Conservation (phyloP, 495 filamentous ascomycete species). For the Barbatosphaeria neglecta region DNA sequence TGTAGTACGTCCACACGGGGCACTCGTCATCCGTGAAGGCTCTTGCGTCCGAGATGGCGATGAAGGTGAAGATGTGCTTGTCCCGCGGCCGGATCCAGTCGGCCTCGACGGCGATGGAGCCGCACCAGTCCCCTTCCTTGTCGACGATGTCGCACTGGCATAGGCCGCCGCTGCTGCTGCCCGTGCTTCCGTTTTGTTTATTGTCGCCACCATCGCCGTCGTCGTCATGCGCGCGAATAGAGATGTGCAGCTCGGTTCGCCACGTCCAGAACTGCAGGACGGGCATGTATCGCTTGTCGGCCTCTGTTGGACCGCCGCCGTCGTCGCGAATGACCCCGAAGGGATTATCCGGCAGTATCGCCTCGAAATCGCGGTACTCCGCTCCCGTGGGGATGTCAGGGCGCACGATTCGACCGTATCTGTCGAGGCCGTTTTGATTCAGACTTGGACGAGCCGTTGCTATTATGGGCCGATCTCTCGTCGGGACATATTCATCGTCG, state of each 20-base stretch:
- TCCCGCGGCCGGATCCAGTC: slow-evolving; percentile 76
- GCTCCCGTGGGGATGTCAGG: neutral
- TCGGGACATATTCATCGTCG: neutral
- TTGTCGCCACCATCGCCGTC: neutral
- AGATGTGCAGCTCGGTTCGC: neutral
- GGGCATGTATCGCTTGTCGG: slow-evolving; percentile 5
- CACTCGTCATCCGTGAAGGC: slow-evolving; percentile 15
- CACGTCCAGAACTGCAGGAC: slow-evolving; percentile 18
- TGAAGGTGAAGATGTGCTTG: slow-evolving; percentile 7
- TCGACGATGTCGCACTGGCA: neutral
- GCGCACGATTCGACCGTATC: neutral
- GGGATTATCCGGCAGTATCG: slow-evolving; percentile 6
- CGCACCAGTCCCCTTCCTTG: neutral
- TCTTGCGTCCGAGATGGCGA: slow-evolving; percentile 25
- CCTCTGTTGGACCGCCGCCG: slow-evolving; percentile 1
- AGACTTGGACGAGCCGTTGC: too few relatives aligned
- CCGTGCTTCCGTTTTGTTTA: neutral
- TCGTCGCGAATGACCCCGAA: neutral
- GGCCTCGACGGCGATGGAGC: slow-evolving; percentile 53
- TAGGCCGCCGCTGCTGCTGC: neutral
- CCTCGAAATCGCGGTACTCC: slow-evolving; percentile 1
- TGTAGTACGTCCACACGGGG: slow-evolving; percentile 19
- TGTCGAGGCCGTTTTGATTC: too few relatives aligned
- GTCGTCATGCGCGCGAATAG: neutral
- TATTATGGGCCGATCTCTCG: neutral